These are phyloP conservation scores for Hibiscus tridactylites DNA, from an alignment of 345 rosid species.

Conservation along the genomic window DNA sequence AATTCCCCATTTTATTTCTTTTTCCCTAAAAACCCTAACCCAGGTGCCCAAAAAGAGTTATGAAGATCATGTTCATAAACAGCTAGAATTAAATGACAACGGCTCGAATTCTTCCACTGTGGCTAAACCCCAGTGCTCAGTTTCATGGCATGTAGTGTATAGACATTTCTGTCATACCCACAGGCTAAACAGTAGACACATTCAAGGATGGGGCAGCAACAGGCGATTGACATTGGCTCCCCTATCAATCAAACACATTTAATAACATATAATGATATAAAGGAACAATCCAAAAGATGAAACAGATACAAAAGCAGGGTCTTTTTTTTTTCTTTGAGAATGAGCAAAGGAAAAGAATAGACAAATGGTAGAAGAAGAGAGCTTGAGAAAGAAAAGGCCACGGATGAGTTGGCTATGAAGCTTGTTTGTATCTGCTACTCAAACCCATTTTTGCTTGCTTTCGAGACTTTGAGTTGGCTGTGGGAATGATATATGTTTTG, in stretches of 20 bases:
- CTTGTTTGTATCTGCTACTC: slow-evolving; percentile 28
- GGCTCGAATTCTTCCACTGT: slow-evolving; percentile 68
- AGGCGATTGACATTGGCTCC: slow-evolving; percentile 37
- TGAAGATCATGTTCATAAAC: slow-evolving; percentile 73
- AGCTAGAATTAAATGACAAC: slow-evolving; percentile 60
- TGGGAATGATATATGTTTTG: slow-evolving; percentile 11
- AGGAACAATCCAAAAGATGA: background rate
- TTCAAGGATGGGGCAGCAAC: slow-evolving; percentile 79
- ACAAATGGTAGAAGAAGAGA: background rate
- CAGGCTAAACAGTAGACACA: slow-evolving; percentile 87
- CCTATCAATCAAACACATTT: slow-evolving; percentile 32
- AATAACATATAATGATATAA: background rate
- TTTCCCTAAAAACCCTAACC: too few species aligned
- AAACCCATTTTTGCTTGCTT: slow-evolving; percentile 23
- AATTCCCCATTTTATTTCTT: too few species aligned
- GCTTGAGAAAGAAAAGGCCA: background rate
- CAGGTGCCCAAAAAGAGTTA: slow-evolving; percentile 73
- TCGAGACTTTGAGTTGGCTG: background rate
- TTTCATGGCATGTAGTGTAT: slow-evolving; percentile 82
- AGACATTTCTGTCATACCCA: slow-evolving; percentile 84
- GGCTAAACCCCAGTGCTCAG: slow-evolving; percentile 84
- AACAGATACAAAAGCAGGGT: background rate
- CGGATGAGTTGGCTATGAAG: background rate
- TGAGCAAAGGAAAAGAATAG: background rate
- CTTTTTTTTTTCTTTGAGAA: background rate